phyloP scores from a whole-genome alignment of 2,329 filamentous ascomycete species.

The Penicillium sp. region DNA sequence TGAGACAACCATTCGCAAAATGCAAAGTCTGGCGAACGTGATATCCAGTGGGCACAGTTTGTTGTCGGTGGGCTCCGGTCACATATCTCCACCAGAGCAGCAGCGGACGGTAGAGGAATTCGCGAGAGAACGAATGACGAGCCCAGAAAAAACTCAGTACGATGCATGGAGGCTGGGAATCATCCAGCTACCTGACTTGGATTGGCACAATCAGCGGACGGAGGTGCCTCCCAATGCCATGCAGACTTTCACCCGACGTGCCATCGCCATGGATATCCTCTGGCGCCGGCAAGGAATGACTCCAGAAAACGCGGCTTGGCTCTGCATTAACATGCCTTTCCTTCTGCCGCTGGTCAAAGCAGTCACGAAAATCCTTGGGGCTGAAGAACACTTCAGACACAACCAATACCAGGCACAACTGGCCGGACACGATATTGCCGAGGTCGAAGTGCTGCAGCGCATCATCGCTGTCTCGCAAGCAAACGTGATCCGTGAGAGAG shows the following conservation, averaged over 20 bases:
- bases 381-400: conserved; percentile 11
- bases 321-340: conserved; percentile 12
- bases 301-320: conserved; percentile 22
- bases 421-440: conserved; percentile 17
- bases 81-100: background rate
- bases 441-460: conserved; percentile 20
- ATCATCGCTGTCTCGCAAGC: conserved; percentile 15
- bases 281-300: conserved; percentile 1
- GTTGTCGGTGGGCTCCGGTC: background rate
- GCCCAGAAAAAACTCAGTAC: conserved; percentile 3
- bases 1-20: conserved; percentile 9
- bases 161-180: conserved; percentile 6
- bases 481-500: conserved; percentile 20
- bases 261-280: conserved; percentile 12
- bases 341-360: conserved; percentile 24
- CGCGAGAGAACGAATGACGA: conserved; percentile 10
- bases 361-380: conserved; percentile 17
- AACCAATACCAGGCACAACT: conserved; percentile 7
- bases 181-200: conserved; percentile 1
- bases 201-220: conserved; percentile 2
- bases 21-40: conserved; percentile 3
- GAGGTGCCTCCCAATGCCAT: background rate
- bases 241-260: conserved; percentile 11
- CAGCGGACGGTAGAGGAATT: conserved; percentile 4
- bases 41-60: conserved; percentile 5